Conservation (phyloP, 352 stramenopile species). For the Peronosclerospora sorghi region DNA sequence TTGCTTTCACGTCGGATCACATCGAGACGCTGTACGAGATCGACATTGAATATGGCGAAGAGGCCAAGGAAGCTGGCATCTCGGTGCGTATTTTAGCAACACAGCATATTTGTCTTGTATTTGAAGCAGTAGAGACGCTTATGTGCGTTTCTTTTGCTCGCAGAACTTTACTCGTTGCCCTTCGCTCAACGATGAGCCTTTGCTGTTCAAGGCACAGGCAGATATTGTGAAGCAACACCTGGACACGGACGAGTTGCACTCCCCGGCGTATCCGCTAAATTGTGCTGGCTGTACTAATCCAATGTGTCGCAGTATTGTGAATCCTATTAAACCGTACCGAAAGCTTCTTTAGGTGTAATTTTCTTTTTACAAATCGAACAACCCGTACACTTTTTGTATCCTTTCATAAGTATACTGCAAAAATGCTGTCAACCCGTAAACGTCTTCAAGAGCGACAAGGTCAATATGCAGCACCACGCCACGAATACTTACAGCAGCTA, state of each 20-base stretch:
- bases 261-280: constrained; percentile 75
- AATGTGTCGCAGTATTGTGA: constrained; percentile 75
- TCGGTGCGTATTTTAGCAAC: constrained; percentile 26
- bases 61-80: constrained; percentile 92
- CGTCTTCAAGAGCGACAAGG: constrained; percentile 53
- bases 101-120: neutral
- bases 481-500: constrained; percentile 70
- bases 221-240: constrained; percentile 94
- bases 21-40: constrained; percentile 99
- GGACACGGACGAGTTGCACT: constrained; percentile 60
- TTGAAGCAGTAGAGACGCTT: too few relatives aligned
- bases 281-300: constrained; percentile 74
- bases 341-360: constrained; percentile 35
- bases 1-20: constrained; percentile 98
- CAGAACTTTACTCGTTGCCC: constrained; percentile 90
- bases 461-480: constrained; percentile 47
- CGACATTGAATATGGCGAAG: constrained; percentile 97
- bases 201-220: constrained; percentile 94
- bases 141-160: neutral
- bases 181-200: constrained; percentile 91
- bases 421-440: constrained; percentile 55
- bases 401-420: neutral
- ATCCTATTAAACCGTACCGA: constrained; percentile 72
- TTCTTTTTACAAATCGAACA: too few relatives aligned
- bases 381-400: constrained; percentile 1